Evolutionary conservation across 805 yeast genomes (phyloP), one percentile per base, ranked within the genome.

Genomic region (Saccharomycopsis sp.): DNA sequence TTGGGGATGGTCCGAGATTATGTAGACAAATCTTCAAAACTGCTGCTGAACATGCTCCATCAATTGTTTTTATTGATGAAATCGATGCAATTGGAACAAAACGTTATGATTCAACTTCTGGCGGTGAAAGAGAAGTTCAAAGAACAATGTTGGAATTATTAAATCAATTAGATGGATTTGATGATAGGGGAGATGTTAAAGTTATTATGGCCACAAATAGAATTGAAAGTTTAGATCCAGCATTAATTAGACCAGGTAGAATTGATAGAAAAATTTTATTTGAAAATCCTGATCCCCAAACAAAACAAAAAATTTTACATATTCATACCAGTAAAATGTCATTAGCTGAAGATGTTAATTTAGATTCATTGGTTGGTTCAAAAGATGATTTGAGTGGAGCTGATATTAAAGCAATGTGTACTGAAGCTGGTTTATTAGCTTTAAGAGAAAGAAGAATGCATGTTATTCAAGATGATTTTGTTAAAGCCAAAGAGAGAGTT

Each of bases 11-110:
- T 44, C 97, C 98, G 40, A 75, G 96, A 52, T 71, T 92, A 53
- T 78, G 86, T 59, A 72, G 98, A 58, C 96, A 94, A 55, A 76
- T 92, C 45, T 92, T 92, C 71, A 94, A 88, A 62, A 84, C 87
- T 36, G 98, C 98, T 2, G 92, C 88, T 20, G 98, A 92, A 50
- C 80, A 87, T 60, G 96, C 98, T 0, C 98, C 98, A 29, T 79
- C 95, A n/a, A 92, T 92, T 64, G 96, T 92, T 28, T 92, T 92
- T 56, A 92, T 92, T 50, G 98, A 92, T 65, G 98, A 92, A 66
- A 89, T 92, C 56, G 98, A 92, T 63, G 97, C 99, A 34, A 92
- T 92, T 58, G 99, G 98, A 62, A 83, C 95, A n/a, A 89, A 89
- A 61, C 79, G 99, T 62, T 88, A 89, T 61, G 88, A 79, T 49